Base-by-base conservation (phyloP, 2,329 filamentous ascomycete species). In the Aspergillus hortae region DNA sequence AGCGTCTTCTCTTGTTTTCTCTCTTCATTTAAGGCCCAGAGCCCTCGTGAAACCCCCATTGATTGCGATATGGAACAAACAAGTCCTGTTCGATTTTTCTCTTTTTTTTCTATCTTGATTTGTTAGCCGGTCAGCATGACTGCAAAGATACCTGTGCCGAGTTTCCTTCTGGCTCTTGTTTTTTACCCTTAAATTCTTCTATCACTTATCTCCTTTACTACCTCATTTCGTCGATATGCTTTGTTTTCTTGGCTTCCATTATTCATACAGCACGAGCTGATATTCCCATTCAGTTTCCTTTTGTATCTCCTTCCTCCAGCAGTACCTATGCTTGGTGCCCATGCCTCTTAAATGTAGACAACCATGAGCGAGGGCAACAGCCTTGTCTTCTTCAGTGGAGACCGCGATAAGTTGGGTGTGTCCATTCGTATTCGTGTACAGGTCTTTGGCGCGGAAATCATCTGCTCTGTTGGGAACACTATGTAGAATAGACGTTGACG, bases 91-190 rank as follows among this genome's bases (percentile, higher is more conserved):
- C 47, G 27, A 32, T 46, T 58, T 56, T 46, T 33, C 55, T 43
- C 6, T 33, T 55, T 43, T 48, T 55, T 55, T 43, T 48, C 54
- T 45, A 54, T 56, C 43, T 56, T 59, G 57, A 49, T 49, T 49
- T 52, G 57, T 53, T 47, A 51, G 55, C 59, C 59, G 57, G 57
- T 56, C 61, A 56, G 56, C 56, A 60, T 59, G 65, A 62, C 62
- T 64, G 62, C 57, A 53, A 67, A 63, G 66, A 67, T 67, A 67
- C 61, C 65, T 66, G 58, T 64, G 61, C 62, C 60, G 57, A 62
- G 59, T 67, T 51, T 54, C 46, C 44, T 47, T 45, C 32, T 46
- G 40, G 46, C 47, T 44, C 45, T 54, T 38, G 53, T 53, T 36
- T 52, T 53, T 47, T 49, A 54, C 47, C 15, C 17, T 23, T 21